A percentile compares a stretch with the other conserved stretches of the same genome.
Conservation (phyloP, 805 yeast species). For the Suhomyces canberraensis region DNA sequence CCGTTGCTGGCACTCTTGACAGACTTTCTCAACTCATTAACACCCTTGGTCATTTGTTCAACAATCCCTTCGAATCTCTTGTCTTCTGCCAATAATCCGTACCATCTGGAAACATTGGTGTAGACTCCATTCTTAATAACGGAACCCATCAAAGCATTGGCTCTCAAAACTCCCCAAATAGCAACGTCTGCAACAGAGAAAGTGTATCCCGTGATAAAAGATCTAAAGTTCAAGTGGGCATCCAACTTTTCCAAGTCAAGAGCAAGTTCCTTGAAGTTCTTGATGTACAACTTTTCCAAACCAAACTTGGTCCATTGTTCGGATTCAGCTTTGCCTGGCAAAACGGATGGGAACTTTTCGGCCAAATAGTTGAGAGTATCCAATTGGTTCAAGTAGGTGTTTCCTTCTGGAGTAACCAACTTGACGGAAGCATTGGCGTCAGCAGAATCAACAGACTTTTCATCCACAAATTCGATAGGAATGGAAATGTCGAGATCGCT, state of each 20-base stretch:
- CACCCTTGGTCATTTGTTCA: constrained; percentile 62
- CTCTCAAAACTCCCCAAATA: constrained; percentile 90
- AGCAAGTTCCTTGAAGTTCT: constrained; percentile 85
- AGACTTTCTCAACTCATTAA: constrained; percentile 70
- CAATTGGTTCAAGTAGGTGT: constrained; percentile 38
- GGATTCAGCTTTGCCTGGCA: constrained; percentile 29
- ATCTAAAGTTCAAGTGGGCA: constrained; percentile 77
- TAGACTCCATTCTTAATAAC: constrained; percentile 81
- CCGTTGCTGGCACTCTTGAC: constrained; percentile 43
- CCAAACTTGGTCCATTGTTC: constrained; percentile 66
- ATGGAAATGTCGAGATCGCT: constrained; percentile 45
- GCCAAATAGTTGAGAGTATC: constrained; percentile 51
- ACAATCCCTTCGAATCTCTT: constrained; percentile 66
- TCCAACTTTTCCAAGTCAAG: constrained; percentile 77
- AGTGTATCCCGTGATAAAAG: constrained; percentile 69
- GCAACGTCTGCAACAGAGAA: constrained; percentile 78
- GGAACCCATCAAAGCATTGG: constrained; percentile 90
- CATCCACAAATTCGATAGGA: constrained; percentile 67
- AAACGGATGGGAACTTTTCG: constrained; percentile 47
- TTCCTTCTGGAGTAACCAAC: constrained; percentile 41
- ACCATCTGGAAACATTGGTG: constrained; percentile 92
- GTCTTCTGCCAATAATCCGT: constrained; percentile 68
- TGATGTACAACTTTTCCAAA: constrained; percentile 62
- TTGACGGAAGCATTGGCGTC: constrained; percentile 38
- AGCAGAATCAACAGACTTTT: constrained; percentile 46